Evolutionary conservation across 495 filamentous ascomycete species (phyloP).

Genomic region (Wilcoxina mikolae): DNA sequence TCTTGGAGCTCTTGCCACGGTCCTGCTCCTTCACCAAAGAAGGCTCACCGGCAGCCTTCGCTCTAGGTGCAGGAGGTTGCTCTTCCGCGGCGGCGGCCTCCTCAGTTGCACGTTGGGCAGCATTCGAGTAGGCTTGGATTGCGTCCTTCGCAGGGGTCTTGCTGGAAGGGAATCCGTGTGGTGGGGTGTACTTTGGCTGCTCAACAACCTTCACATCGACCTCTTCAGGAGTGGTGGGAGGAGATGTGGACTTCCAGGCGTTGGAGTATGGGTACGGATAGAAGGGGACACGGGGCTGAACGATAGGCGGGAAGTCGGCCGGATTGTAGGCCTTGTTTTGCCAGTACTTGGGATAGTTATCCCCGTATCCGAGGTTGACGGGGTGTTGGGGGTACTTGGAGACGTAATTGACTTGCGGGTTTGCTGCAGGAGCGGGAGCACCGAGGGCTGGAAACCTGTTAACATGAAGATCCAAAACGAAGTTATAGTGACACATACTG

Average conservation of each 20-base stretch:
- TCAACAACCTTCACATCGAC: not conserved
- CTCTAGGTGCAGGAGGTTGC: too few species aligned
- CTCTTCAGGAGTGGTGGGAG: not conserved
- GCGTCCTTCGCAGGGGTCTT: constrained; percentile 2
- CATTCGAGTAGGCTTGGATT: not conserved
- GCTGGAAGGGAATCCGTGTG: not conserved
- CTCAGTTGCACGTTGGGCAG: not conserved
- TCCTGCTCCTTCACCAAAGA: too few species aligned
- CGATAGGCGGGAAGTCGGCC: not conserved
- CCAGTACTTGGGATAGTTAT: constrained; percentile 28
- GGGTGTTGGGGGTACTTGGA: constrained; percentile 26
- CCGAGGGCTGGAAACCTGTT: not conserved
- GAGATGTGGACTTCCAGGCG: not conserved
- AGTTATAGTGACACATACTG: constrained; percentile 1
- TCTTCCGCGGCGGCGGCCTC: not conserved
- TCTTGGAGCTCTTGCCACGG: too few species aligned
- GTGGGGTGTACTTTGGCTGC: not conserved
- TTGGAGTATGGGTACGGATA: constrained; percentile 3
- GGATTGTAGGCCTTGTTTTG: constrained; percentile 19
- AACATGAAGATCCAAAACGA: not conserved
- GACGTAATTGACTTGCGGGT: constrained; percentile 17
- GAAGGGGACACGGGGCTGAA: not conserved
- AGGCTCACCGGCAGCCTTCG: too few species aligned
- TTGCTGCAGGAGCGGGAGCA: constrained; percentile 5
- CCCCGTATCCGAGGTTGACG: constrained; percentile 19